Base-by-base conservation (phyloP, 345 rosid genomes). In the Eucalyptus rudis region DNA sequence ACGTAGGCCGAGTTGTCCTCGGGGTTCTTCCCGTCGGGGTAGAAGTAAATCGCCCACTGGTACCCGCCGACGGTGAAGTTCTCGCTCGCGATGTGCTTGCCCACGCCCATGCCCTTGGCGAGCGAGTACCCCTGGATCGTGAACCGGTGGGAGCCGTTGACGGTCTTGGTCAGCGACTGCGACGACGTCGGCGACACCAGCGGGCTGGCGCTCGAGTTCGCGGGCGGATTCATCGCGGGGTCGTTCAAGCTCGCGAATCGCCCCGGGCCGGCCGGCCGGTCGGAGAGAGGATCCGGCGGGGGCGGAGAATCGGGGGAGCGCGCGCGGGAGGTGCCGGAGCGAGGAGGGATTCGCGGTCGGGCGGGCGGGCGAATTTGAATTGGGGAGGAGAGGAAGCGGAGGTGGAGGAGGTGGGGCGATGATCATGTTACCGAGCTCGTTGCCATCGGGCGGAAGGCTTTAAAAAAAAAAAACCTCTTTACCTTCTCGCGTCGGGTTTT, bases 1-100 rank as follows among this genome's bases (percentile, higher is more conserved):
- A 97, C 99, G 58, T 96, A 97, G 8, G 94, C 90, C 7, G 99
- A 95, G 89, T 93, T 94, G 88, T 95, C 99, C 88, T 97, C 99
- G 0, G 98, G 96, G 84, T 96, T 96, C 91, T 96, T 97, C 4
- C 99, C 99, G 83, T 97, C 99, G 0, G 98, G 98, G 76, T 97
- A 97, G 90, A 97, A 96, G 91, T 96, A 96, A 89, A 97, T 96
- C 27, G 98, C 98, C 98, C 99, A 97, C 88, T 96, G 96, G 89
- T 94, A 96, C 1, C 96, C 98, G 1, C 97, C 98, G 58, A 97
- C 95, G 86, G 94, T 91, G 96, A 97, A 96, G 71, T 92, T 95
- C 86, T 97, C 98, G 95, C 97, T 95, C 64, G 99, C 98, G 90
- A 97, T 96, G 95, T 96, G 98, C 90, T 96, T 96, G 15, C 98